These are phyloP conservation scores for Acacia crassicarpa DNA, from an alignment of 306 rosid genomes.

Conservation along the genomic window DNA sequence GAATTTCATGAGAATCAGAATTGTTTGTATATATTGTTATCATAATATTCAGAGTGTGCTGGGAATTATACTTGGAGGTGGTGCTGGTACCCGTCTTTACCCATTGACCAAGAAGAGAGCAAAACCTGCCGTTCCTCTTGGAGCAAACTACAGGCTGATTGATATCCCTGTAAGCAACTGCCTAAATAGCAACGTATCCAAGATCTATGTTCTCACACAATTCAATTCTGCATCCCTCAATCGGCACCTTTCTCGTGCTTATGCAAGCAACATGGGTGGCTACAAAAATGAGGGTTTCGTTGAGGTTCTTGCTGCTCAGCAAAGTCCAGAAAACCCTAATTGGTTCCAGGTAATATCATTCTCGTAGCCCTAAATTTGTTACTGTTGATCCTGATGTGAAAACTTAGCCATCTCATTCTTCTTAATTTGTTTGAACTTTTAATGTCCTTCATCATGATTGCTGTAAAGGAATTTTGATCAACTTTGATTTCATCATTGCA, in stretches of 20 bases:
- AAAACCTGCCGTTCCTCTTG: constrained; percentile 97
- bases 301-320: constrained; percentile 99
- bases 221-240: constrained; percentile 98
- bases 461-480: constrained; percentile 13
- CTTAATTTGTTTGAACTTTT: background rate
- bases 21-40: constrained; percentile 22
- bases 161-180: constrained; percentile 98
- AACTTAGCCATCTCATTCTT: background rate
- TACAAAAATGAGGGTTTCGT: constrained; percentile 96
- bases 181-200: constrained; percentile 84
- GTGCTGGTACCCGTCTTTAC: constrained; percentile 94
- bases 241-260: constrained; percentile 94
- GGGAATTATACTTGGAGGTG: constrained; percentile 94
- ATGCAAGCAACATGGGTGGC: constrained; percentile 96
- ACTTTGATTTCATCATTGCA: constrained; percentile 25
- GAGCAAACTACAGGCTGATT: constrained; percentile 93
- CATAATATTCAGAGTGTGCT: constrained; percentile 73
- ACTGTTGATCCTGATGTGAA: background rate
- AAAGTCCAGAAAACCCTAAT: constrained; percentile 98
- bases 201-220: constrained; percentile 96
- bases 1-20: constrained; percentile 8
- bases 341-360: constrained; percentile 83
- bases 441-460: background rate
- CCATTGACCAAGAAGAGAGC: constrained; percentile 97
- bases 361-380: constrained; percentile 2